Evolutionary conservation across 371 early-diverging fungal species (phyloP).

Genomic region (Neoconidiobolus thromboides): DNA sequence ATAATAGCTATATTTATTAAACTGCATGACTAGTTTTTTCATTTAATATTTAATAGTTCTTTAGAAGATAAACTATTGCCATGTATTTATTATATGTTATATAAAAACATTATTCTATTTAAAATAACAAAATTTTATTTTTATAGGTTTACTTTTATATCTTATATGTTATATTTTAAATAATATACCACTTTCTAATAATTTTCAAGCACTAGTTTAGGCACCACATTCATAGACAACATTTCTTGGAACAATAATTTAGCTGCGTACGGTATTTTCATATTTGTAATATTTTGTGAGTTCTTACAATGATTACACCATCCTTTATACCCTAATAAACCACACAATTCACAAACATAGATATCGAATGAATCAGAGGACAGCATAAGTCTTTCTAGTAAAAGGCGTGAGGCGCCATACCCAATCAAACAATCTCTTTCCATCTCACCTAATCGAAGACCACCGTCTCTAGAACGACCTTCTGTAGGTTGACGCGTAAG

Average conservation of each 20-base stretch:
- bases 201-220: conserved; percentile 25
- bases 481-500: conserved; percentile 97
- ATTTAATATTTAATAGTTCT: too few relatives aligned
- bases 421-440: conserved; percentile 98
- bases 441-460: conserved; percentile 97
- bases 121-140: too few relatives aligned
- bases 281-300: conserved; percentile 59
- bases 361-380: conserved; percentile 91
- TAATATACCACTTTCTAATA: background rate
- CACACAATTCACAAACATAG: conserved; percentile 82
- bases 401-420: conserved; percentile 86
- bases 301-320: conserved; percentile 95
- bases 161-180: too few relatives aligned
- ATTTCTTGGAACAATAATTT: conserved; percentile 93
- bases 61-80: too few relatives aligned
- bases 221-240: conserved; percentile 95
- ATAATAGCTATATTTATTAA: too few relatives aligned
- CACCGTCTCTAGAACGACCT: conserved; percentile 96
- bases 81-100: too few relatives aligned
- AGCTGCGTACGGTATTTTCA: conserved; percentile 96
- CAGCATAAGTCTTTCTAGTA: conserved; percentile 89
- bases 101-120: too few relatives aligned
- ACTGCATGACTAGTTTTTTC: too few relatives aligned
- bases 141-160: too few relatives aligned
- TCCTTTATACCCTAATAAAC: conserved; percentile 79